Evolutionary conservation across 306 rosid genomes (phyloP).

Genomic region (Purshia tridentata): DNA sequence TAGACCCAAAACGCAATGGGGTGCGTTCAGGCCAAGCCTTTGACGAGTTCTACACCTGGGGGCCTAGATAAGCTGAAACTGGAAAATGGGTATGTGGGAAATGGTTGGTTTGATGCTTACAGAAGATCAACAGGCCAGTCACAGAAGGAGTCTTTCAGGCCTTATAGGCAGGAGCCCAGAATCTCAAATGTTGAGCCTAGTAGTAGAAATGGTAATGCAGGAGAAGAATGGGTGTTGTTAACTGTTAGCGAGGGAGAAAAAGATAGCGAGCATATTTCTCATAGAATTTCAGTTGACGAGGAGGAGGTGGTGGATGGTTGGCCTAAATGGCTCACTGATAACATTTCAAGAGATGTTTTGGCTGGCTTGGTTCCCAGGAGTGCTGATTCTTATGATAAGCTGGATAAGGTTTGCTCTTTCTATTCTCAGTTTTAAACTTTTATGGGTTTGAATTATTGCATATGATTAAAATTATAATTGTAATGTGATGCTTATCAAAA

Average conservation of each 20-base stretch:
- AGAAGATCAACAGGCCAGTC: constrained; percentile 53
- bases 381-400: constrained; percentile 74
- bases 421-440: neutral
- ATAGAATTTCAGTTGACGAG: constrained; percentile 34
- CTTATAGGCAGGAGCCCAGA: constrained; percentile 22
- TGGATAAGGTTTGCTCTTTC: constrained; percentile 57
- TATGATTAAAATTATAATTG: neutral
- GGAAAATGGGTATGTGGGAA: constrained; percentile 57
- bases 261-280: constrained; percentile 26
- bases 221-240: constrained; percentile 5
- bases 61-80: constrained; percentile 50
- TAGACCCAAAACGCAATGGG: constrained; percentile 50
- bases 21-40: constrained; percentile 62
- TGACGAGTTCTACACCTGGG: constrained; percentile 13
- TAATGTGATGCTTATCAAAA: neutral
- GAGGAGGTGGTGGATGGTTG: constrained; percentile 42
- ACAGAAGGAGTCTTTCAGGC: constrained; percentile 9
- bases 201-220: constrained; percentile 1
- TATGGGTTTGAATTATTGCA: neutral
- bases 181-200: constrained; percentile 22
- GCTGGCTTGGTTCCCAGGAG: constrained; percentile 66
- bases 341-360: constrained; percentile 48
- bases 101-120: constrained; percentile 26
- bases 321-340: constrained; percentile 57
- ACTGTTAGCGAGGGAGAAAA: constrained; percentile 23